These are phyloP conservation scores for Corynascus novoguineensis DNA, from an alignment of 495 filamentous ascomycete genomes.

Conservation along the genomic window DNA sequence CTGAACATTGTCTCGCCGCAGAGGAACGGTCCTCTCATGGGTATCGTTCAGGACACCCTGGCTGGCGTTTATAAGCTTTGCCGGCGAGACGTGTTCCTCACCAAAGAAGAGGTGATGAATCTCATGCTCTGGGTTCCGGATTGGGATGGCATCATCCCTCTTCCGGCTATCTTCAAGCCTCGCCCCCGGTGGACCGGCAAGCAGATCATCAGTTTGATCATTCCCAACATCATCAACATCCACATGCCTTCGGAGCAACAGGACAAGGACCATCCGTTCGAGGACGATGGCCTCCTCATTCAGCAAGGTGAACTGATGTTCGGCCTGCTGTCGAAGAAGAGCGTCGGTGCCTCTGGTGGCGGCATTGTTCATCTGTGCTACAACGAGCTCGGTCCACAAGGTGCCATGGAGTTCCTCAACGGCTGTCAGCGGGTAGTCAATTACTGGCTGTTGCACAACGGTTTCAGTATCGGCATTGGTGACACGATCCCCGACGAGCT, in stretches of 20 bases:
- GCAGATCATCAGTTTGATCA: constrained; percentile 89
- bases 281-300: constrained; percentile 76
- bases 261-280: constrained; percentile 55
- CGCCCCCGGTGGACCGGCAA: constrained; percentile 97
- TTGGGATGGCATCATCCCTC: constrained; percentile 92
- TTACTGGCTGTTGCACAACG: constrained; percentile 97
- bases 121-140: constrained; percentile 93
- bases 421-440: constrained; percentile 87
- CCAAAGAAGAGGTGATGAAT: constrained; percentile 88
- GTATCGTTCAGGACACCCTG: constrained; percentile 97
- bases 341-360: constrained; percentile 75
- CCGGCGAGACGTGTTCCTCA: constrained; percentile 85
- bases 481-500: constrained; percentile 87
- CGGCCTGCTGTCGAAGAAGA: constrained; percentile 88
- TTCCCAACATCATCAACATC: constrained; percentile 82
- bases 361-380: constrained; percentile 94
- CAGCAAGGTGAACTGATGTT: constrained; percentile 85
- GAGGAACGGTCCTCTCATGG: constrained; percentile 95
- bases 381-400: constrained; percentile 84
- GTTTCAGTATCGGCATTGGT: constrained; percentile 96
- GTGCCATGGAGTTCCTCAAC: constrained; percentile 90
- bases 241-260: constrained; percentile 48
- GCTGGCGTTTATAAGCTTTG: constrained; percentile 96
- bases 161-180: constrained; percentile 86
- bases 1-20: constrained; percentile 97